Conservation (phyloP, 2,329 filamentous ascomycete species). For the Cercospora beticola region DNA sequence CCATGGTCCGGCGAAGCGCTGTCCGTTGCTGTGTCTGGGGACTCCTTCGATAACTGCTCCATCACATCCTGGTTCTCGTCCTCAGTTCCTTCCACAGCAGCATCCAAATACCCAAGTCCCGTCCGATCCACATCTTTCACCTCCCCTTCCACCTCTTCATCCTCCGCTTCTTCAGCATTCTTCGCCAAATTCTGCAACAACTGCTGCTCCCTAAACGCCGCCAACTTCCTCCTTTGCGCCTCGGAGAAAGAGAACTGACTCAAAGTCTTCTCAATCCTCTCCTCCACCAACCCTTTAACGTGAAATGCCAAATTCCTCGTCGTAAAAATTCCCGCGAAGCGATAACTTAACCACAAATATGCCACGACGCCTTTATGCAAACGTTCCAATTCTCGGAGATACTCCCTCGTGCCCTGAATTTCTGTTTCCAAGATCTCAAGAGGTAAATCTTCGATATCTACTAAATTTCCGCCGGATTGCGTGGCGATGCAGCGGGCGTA, state of each 20-base stretch:
- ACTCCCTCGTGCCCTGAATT: conserved; percentile 49
- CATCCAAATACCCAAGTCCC: neutral
- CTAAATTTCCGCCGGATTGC: conserved; percentile 64
- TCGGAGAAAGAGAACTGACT: conserved; percentile 54
- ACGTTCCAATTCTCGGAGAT: conserved; percentile 68
- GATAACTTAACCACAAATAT: conserved; percentile 92
- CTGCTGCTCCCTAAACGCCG: conserved; percentile 31
- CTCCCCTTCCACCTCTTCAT: conserved; percentile 40
- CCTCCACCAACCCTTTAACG: conserved; percentile 74
- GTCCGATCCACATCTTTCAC: conserved; percentile 37
- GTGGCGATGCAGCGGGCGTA: conserved; percentile 70
- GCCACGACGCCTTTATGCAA: conserved; percentile 80
- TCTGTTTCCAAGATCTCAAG: conserved; percentile 69
- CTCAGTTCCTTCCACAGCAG: conserved; percentile 11
- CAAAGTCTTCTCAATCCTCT: conserved; percentile 66
- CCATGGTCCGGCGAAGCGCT: neutral
- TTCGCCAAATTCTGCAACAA: conserved; percentile 19
- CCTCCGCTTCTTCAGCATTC: conserved; percentile 28
- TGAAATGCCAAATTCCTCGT: conserved; percentile 75
- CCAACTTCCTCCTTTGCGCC: conserved; percentile 30
- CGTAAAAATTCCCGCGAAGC: conserved; percentile 76
- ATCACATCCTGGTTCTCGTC: conserved; percentile 14
- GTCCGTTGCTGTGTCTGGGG: neutral
- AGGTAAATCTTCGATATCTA: conserved; percentile 69
- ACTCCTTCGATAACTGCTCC: conserved; percentile 9